phyloP scores from a whole-genome alignment of 495 filamentous ascomycete genomes.

The Cetradonia linearis region DNA sequence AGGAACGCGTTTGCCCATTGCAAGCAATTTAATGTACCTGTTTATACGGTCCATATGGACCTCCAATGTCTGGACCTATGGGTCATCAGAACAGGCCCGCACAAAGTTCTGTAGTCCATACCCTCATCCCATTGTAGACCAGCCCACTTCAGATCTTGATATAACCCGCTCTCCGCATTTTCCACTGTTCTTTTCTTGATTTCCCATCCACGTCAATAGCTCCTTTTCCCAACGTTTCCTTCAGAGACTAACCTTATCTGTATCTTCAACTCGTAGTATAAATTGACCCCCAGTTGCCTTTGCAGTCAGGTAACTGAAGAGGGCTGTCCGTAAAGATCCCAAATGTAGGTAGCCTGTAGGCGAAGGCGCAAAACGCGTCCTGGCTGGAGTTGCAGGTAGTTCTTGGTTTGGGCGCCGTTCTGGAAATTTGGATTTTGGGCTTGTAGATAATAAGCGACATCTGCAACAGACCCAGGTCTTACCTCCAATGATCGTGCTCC shows the following conservation, averaged over 20 bases:
- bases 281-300: constrained; percentile 89
- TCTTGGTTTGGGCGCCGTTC: constrained; percentile 29
- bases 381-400: constrained; percentile 55
- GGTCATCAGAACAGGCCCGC: not conserved
- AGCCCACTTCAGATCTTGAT: constrained; percentile 75
- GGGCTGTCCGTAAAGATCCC: constrained; percentile 78
- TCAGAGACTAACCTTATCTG: constrained; percentile 61
- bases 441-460: constrained; percentile 33
- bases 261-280: constrained; percentile 85
- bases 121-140: constrained; percentile 94
- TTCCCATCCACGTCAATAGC: constrained; percentile 29
- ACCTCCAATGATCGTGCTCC: not conserved
- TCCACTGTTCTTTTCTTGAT: constrained; percentile 63
- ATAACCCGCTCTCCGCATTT: constrained; percentile 66
- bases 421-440: constrained; percentile 19
- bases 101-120: constrained; percentile 22
- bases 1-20: constrained; percentile 19
- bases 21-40: constrained; percentile 43
- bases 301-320: constrained; percentile 87
- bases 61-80: constrained; percentile 66
- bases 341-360: constrained; percentile 91
- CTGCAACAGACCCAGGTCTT: constrained; percentile 33
- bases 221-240: not conserved
- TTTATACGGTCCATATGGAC: constrained; percentile 75
- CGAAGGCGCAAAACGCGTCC: constrained; percentile 91